phyloP scores from a whole-genome alignment of 31 red algal genomes.

The Bonnemaisonia californica region DNA sequence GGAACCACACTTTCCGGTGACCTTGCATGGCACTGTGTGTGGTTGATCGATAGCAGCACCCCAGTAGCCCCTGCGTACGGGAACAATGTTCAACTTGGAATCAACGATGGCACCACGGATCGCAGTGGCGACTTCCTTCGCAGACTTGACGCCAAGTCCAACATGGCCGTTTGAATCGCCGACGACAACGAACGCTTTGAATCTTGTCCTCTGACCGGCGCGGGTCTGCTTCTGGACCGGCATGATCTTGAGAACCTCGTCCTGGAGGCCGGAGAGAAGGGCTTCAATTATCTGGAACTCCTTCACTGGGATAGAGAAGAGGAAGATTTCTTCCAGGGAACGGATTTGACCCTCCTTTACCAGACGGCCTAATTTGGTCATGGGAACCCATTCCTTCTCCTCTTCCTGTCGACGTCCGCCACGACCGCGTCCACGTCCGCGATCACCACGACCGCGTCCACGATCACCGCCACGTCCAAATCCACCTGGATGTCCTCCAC shows the following conservation, averaged over 20 bases:
- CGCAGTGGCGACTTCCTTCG: slow-evolving; percentile 99
- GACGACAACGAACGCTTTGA: slow-evolving; percentile 98
- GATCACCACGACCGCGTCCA: slow-evolving; percentile 69
- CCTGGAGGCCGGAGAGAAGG: slow-evolving; percentile 80
- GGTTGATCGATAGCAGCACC: slow-evolving; percentile 92
- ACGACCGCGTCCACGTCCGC: slow-evolving; percentile 74
- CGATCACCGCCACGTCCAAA: slow-evolving; percentile 70
- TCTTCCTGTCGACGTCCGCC: slow-evolving; percentile 80
- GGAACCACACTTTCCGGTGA: slow-evolving; percentile 97
- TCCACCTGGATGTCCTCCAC: slow-evolving; percentile 69
- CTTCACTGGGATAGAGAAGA: slow-evolving; percentile 98
- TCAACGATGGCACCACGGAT: slow-evolving; percentile 97
- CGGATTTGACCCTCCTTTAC: slow-evolving; percentile 98
- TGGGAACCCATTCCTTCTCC: slow-evolving; percentile 98
- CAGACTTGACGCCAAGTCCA: slow-evolving; percentile 94
- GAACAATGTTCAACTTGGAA: slow-evolving; percentile 94
- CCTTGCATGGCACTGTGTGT: slow-evolving; percentile 98
- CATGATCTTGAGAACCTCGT: slow-evolving; percentile 99
- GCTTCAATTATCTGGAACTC: slow-evolving; percentile 94
- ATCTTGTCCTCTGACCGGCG: slow-evolving; percentile 96
- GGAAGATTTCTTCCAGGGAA: slow-evolving; percentile 95
- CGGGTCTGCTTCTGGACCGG: slow-evolving; percentile 98
- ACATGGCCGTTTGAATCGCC: slow-evolving; percentile 97
- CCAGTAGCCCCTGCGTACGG: slow-evolving; percentile 97
- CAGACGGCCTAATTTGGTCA: slow-evolving; percentile 95